Percentiles rank a stretch among this genome's conserved stretches.
phyloP scores from a whole-genome alignment of 305 asterid genomes.

The Euphrasia arctica region DNA sequence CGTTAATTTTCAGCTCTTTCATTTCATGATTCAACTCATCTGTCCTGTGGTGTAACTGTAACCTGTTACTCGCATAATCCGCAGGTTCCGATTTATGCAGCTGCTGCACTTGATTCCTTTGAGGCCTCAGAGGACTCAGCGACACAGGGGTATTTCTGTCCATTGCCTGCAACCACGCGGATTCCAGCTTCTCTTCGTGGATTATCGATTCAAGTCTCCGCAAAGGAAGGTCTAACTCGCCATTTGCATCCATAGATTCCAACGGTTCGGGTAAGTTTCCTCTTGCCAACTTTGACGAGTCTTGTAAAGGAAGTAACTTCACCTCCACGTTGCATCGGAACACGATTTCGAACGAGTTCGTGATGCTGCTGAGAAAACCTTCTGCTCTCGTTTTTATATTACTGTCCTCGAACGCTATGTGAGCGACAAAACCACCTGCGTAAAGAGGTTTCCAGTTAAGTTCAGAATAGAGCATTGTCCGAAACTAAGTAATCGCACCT shows the following conservation, averaged over 20 bases:
- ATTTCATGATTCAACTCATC: conserved; percentile 65
- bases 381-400: conserved; percentile 77
- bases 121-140: conserved; percentile 40
- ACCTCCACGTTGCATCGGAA: conserved; percentile 73
- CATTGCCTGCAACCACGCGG: conserved; percentile 88
- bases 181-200: conserved; percentile 76
- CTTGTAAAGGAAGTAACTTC: conserved; percentile 54
- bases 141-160: conserved; percentile 73
- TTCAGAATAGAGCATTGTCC: not conserved
- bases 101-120: conserved; percentile 54
- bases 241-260: conserved; percentile 31
- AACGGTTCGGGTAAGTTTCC: not conserved
- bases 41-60: conserved; percentile 45
- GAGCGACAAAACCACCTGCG: conserved; percentile 78
- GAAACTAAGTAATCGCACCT: conserved; percentile 36
- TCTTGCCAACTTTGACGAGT: conserved; percentile 24
- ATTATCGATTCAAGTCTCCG: conserved; percentile 79
- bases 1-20: conserved; percentile 51
- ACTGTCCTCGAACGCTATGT: conserved; percentile 62
- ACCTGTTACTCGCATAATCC: conserved; percentile 36
- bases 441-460: not conserved
- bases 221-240: conserved; percentile 40
- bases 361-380: conserved; percentile 82
- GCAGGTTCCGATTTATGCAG: conserved; percentile 27
- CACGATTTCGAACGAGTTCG: conserved; percentile 74